These are phyloP conservation scores for Danielia reshetovae DNA, from an alignment of 805 yeast species.

Conservation along the genomic window DNA sequence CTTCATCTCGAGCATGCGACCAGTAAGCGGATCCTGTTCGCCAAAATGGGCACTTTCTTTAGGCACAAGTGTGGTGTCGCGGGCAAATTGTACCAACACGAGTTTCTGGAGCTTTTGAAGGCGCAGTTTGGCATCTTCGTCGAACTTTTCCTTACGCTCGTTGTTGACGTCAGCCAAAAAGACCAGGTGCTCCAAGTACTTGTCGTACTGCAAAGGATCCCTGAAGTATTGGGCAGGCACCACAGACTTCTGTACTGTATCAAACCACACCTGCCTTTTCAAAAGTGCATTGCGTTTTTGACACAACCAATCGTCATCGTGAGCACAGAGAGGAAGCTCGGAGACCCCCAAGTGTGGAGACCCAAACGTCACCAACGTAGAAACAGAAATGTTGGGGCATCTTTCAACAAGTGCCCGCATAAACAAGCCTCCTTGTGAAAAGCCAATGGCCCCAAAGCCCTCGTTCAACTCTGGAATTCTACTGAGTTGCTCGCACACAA, in stretches of 20 bases:
- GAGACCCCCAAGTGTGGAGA: constrained; percentile 76
- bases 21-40: constrained; percentile 46
- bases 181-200: constrained; percentile 51
- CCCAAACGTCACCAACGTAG: constrained; percentile 67
- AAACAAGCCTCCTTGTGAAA: constrained; percentile 82
- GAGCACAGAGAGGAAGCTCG: constrained; percentile 59
- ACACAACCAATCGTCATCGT: constrained; percentile 56
- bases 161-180: constrained; percentile 68
- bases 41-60: constrained; percentile 66
- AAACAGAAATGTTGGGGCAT: constrained; percentile 41
- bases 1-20: constrained; percentile 39
- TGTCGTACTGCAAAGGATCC: constrained; percentile 50
- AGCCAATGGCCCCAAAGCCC: constrained; percentile 74
- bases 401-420: constrained; percentile 62
- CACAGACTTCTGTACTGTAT: constrained; percentile 50
- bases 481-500: constrained; percentile 53
- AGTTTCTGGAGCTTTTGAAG: constrained; percentile 45
- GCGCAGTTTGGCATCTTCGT: constrained; percentile 39
- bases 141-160: constrained; percentile 38
- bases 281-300: constrained; percentile 48
- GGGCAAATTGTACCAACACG: constrained; percentile 54
- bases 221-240: constrained; percentile 78
- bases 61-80: constrained; percentile 71
- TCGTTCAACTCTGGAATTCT: constrained; percentile 39
- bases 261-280: constrained; percentile 58